Evolutionary conservation across 805 yeast genomes (phyloP), one percentile per base, ranked within the genome.

Genomic region (Candida arabinofermentans): DNA sequence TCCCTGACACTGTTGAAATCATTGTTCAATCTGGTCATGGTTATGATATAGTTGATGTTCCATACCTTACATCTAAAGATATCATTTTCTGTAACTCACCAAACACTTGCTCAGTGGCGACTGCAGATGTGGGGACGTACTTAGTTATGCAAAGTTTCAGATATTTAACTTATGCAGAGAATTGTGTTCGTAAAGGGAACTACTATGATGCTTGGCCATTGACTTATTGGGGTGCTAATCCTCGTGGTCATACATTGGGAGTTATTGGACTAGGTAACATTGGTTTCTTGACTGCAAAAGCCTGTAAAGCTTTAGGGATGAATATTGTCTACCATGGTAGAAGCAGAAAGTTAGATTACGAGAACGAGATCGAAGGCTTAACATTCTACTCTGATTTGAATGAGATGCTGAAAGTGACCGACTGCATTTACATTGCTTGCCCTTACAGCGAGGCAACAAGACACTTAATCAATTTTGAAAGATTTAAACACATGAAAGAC

Each of bases 261-360:
- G 64, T 73, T 16, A 51, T 73, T 24, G 78, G 78, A 0, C 49
- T 73, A 5, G 79, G 79, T 14, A 70, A 70, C 42, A 73, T 73
- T 47, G 77, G 77, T 4, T 47, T 59, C 33, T 54, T 66, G 13
- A 69, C 70, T 3, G 75, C 75, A 3, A 58, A 58, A 34, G 63
- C 70, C 24, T 67, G 73, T 47, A 54, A 62, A 13, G 64, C 71
- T 8, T 46, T 73, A 37, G 77, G 76, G 1, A 69, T 70, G 68
- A 65, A 66, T 4, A 64, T 70, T 8, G 56, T 62, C 2, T 72
- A 72, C 41, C 69, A 67, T 43, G 72, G 70, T 48, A 55, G 74
- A 42, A 46, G 55, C 8, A 49, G 56, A 16, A 62, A 65, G 27
- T 52, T 49, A 2, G 57, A 52, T 5, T 53, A 60, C 26, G 68